A percentile compares a stretch with the other conserved stretches of the same genome.
These are phyloP conservation scores for Pseudogymnoascus sp. DNA, from an alignment of 2,329 filamentous ascomycete genomes.

Conservation along the genomic window DNA sequence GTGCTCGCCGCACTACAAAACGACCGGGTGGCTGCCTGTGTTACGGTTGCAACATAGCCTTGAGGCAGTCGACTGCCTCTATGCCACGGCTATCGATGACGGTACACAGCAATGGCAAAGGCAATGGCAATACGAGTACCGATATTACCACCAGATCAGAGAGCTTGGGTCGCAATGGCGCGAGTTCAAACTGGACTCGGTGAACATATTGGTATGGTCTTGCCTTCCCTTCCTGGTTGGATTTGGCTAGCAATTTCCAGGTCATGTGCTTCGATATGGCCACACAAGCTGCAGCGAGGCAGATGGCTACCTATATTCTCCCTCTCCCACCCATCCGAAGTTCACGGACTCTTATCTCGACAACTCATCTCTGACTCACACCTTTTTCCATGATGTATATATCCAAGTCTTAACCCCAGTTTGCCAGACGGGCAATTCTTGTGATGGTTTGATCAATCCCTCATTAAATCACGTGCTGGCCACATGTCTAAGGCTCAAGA, in stretches of 20 bases:
- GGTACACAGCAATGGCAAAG: not conserved
- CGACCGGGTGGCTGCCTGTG: not conserved
- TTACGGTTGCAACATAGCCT: not conserved
- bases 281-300: conserved; percentile 6
- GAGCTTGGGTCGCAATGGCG: conserved; percentile 8
- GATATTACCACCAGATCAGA: conserved; percentile 9
- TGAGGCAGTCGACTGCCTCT: not conserved
- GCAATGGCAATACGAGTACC: not conserved
- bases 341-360: not conserved
- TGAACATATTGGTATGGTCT: conserved; percentile 8
- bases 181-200: not conserved
- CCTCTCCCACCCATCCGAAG: not conserved
- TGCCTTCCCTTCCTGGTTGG: conserved; percentile 4
- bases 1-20: not conserved
- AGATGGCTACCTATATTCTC: conserved; percentile 3
- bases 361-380: conserved; percentile 5
- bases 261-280: conserved; percentile 7
- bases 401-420: not conserved
- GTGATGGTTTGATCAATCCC: conserved; percentile 3
- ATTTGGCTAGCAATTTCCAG: conserved; percentile 6
- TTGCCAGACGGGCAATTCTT: not conserved
- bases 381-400: conserved; percentile 4
- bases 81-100: not conserved
- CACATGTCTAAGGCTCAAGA: not conserved
- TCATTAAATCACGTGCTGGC: not conserved